Evolutionary conservation across 352 stramenopile species (phyloP).

Genomic region (Phytophthora capsici): DNA sequence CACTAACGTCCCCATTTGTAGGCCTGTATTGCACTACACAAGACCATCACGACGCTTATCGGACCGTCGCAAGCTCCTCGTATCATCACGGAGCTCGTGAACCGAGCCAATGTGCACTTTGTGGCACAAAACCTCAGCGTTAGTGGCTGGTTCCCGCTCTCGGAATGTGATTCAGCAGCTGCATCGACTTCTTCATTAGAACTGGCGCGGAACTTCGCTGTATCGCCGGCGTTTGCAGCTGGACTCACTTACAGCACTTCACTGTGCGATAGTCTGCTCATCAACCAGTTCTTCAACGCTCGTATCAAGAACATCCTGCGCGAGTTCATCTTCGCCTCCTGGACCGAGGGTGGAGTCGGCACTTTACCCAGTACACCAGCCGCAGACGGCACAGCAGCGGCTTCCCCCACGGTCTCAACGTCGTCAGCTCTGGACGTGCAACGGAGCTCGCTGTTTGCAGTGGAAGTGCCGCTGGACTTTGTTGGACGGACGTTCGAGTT

Average conservation of each 20-base stretch:
- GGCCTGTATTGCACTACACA: conserved; percentile 78
- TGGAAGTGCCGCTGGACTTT: conserved; percentile 80
- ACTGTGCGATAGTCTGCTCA: conserved; percentile 83
- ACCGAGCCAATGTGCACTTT: conserved; percentile 83
- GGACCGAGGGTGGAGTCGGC: conserved; percentile 55
- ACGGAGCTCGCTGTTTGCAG: conserved; percentile 79
- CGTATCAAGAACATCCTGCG: conserved; percentile 88
- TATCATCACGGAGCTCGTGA: conserved; percentile 83
- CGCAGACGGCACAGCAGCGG: conserved; percentile 17
- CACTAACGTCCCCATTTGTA: conserved; percentile 7
- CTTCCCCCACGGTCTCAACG: conserved; percentile 26
- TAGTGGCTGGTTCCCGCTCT: conserved; percentile 74
- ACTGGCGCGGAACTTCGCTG: conserved; percentile 70
- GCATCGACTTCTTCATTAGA: conserved; percentile 50
- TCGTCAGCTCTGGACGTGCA: conserved; percentile 49
- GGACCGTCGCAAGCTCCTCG: conserved; percentile 58
- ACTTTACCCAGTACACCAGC: conserved; percentile 27
- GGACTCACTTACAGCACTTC: conserved; percentile 86
- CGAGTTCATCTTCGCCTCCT: conserved; percentile 87
- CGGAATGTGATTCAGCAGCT: conserved; percentile 34
- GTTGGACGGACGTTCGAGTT: conserved; percentile 82
- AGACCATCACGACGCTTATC: conserved; percentile 71
- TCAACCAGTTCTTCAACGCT: conserved; percentile 89
- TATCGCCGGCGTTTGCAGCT: conserved; percentile 77
- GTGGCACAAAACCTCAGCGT: conserved; percentile 72